phyloP scores from a whole-genome alignment of 768 basidiomycete genomes.

The Tylopilus intermedius region DNA sequence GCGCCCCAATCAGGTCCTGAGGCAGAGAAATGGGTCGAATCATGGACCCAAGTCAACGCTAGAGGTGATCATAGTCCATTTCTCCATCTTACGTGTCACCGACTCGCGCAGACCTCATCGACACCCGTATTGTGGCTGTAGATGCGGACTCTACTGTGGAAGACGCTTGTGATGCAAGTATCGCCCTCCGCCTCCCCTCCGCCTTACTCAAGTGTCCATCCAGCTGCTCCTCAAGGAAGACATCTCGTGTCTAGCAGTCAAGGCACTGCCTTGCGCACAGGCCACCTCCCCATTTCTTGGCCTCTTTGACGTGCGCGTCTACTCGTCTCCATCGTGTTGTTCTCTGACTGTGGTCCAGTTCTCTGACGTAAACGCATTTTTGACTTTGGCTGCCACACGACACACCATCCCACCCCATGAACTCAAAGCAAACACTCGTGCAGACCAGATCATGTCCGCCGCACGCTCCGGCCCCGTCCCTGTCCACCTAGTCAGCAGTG shows the following conservation, averaged over 20 bases:
- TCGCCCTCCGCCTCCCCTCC: background rate
- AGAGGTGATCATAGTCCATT: conserved; percentile 41
- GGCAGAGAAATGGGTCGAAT: conserved; percentile 49
- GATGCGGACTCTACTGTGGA: conserved; percentile 74
- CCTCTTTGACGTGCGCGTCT: conserved; percentile 65
- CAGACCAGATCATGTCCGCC: conserved; percentile 66
- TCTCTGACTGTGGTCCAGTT: conserved; percentile 44
- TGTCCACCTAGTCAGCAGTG: conserved; percentile 74
- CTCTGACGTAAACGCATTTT: conserved; percentile 83
- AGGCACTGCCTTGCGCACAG: conserved; percentile 25
- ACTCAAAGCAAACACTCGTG: conserved; percentile 51
- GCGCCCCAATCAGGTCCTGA: conserved; percentile 24
- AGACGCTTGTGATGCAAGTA: conserved; percentile 71
- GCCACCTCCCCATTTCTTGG: conserved; percentile 40
- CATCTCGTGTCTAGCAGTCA: conserved; percentile 62
- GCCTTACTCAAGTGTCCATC: background rate
- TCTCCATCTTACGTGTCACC: background rate
- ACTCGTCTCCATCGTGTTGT: background rate
- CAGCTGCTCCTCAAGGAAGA: conserved; percentile 62
- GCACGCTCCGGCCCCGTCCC: conserved; percentile 72
- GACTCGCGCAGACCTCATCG: conserved; percentile 54
- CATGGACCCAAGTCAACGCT: conserved; percentile 53
- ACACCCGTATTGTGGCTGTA: conserved; percentile 59
- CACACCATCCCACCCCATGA: conserved; percentile 65
- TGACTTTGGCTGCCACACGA: conserved; percentile 75